Evolutionary conservation across 2,329 filamentous ascomycete genomes (phyloP).

Genomic region (Aspergillus thermomutatus): DNA sequence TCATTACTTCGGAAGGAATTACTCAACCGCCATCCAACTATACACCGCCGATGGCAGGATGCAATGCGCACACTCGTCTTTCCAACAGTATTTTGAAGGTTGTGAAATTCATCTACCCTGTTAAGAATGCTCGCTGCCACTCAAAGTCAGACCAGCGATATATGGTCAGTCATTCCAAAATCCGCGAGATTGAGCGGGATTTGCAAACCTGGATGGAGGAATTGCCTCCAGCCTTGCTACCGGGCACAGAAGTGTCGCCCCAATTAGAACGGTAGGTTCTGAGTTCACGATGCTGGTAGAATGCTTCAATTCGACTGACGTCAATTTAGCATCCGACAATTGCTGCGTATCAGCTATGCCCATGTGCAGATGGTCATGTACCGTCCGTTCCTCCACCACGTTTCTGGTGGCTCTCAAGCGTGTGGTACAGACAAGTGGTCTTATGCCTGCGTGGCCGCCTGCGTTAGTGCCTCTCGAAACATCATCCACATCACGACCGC

Average conservation of each 20-base stretch:
- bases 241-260: conserved; percentile 70
- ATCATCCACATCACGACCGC: conserved; percentile 64
- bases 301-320: too few species aligned
- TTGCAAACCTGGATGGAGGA: conserved; percentile 62
- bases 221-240: conserved; percentile 73
- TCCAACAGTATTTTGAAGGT: conserved; percentile 59
- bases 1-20: conserved; percentile 45
- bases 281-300: too few species aligned
- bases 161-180: conserved; percentile 61
- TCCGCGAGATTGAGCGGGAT: conserved; percentile 62
- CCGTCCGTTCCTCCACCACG: conserved; percentile 63
- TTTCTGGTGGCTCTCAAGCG: conserved; percentile 51
- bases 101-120: conserved; percentile 62
- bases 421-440: conserved; percentile 60
- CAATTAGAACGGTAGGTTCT: conserved; percentile 68
- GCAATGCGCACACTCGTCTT: conserved; percentile 59
- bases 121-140: conserved; percentile 50
- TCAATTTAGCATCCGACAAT: conserved; percentile 57
- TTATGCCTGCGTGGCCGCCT: conserved; percentile 63
- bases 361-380: conserved; percentile 65
- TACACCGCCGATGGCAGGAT: conserved; percentile 57
- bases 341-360: conserved; percentile 61
- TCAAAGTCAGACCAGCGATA: conserved; percentile 54
- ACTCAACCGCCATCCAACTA: conserved; percentile 54
- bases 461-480: conserved; percentile 63